These are phyloP conservation scores for Agaricus sinodeliciosus DNA, from an alignment of 768 basidiomycete genomes.

Conservation along the genomic window DNA sequence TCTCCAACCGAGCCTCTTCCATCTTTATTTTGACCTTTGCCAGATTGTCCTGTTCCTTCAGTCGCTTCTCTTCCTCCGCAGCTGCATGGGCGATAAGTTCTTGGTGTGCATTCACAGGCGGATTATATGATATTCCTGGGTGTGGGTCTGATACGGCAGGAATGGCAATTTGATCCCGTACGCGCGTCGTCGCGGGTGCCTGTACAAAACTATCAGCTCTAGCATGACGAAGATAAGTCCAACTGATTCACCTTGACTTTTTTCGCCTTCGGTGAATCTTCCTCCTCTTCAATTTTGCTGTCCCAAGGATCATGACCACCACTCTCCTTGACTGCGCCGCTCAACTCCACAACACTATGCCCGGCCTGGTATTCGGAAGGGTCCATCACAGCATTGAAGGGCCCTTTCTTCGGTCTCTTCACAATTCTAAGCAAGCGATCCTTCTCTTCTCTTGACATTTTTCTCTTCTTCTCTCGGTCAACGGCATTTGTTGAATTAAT, in stretches of 20 bases:
- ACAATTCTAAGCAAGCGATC: constrained; percentile 70
- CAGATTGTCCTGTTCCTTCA: constrained; percentile 47
- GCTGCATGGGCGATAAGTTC: constrained; percentile 65
- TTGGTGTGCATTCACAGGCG: constrained; percentile 64
- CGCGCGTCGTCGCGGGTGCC: constrained; percentile 42
- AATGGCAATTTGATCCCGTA: constrained; percentile 47
- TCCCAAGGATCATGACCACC: constrained; percentile 66
- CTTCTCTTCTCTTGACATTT: constrained; percentile 58
- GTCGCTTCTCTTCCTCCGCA: constrained; percentile 53
- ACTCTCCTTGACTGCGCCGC: constrained; percentile 61
- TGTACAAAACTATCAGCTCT: constrained; percentile 16
- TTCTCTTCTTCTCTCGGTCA: constrained; percentile 32
- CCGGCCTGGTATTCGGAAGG: constrained; percentile 62
- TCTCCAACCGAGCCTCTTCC: constrained; percentile 35
- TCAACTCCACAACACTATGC: constrained; percentile 55
- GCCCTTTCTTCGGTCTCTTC: constrained; percentile 63
- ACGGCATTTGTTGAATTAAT: constrained; percentile 26
- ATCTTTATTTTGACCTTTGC: constrained; percentile 50
- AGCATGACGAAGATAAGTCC: not conserved
- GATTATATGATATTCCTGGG: constrained; percentile 87
- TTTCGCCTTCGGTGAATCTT: constrained; percentile 36
- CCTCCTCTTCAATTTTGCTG: constrained; percentile 24
- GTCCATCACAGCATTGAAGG: constrained; percentile 66
- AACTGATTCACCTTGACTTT: constrained; percentile 44
- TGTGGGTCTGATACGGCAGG: constrained; percentile 70